Evolutionary conservation across 345 rosid genomes (phyloP).

Genomic region (Syzygium grande): DNA sequence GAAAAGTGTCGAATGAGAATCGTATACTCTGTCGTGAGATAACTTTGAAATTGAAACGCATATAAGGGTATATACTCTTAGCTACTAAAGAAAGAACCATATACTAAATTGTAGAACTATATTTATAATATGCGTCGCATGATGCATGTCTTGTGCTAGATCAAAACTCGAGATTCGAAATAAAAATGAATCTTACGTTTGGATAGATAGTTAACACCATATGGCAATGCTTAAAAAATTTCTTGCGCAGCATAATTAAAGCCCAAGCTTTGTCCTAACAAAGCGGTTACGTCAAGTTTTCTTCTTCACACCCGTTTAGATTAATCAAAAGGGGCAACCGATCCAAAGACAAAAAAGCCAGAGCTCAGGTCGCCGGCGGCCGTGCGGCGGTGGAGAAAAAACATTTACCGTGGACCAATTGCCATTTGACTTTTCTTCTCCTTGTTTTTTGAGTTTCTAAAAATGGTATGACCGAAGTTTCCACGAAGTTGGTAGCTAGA

Average conservation of each 20-base stretch:
- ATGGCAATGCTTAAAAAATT: background rate
- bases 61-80: background rate
- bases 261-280: background rate
- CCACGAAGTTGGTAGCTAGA: background rate
- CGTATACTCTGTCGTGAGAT: background rate
- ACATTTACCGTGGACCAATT: constrained; percentile 5
- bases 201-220: background rate
- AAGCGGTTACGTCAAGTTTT: background rate
- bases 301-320: background rate
- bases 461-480: background rate
- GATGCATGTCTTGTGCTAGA: background rate
- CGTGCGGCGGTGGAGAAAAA: background rate
- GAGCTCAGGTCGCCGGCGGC: background rate
- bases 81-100: background rate
- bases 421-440: background rate
- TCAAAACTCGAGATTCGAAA: background rate
- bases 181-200: background rate
- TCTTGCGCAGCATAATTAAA: background rate
- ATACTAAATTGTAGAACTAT: background rate
- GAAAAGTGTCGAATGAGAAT: background rate
- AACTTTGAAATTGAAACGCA: background rate
- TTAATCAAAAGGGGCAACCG: background rate
- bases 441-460: background rate
- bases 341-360: background rate
- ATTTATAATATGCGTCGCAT: background rate